A percentile compares a stretch with the other conserved stretches of the same genome.
Conservation (phyloP, 306 rosid species). For the Lagenaria siceraria region DNA sequence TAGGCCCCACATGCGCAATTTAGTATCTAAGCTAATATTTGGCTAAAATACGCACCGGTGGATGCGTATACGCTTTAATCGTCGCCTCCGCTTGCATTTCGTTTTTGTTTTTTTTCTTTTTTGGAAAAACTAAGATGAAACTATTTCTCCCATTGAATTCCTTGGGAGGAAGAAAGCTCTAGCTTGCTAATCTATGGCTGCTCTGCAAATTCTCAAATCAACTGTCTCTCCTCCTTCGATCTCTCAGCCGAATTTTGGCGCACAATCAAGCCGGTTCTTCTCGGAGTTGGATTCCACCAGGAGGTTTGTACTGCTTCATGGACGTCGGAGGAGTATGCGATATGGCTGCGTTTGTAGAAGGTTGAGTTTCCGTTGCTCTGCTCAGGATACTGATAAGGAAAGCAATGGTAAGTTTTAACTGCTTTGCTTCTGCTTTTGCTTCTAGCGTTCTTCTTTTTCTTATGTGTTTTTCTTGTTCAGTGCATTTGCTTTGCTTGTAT, state of each 20-base stretch:
- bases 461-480: not conserved
- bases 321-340: constrained; percentile 14
- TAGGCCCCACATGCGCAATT: not conserved
- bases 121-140: not conserved
- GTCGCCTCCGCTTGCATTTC: not conserved
- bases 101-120: not conserved
- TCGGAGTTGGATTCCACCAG: constrained; percentile 19
- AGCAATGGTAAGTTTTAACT: constrained; percentile 47
- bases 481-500: not conserved
- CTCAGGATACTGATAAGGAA: constrained; percentile 47
- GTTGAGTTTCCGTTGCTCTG: constrained; percentile 36
- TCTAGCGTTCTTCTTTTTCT: not conserved
- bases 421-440: not conserved
- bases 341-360: constrained; percentile 14
- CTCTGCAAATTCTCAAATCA: constrained; percentile 40
- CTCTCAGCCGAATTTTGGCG: constrained; percentile 31
- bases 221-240: constrained; percentile 40
- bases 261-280: constrained; percentile 28
- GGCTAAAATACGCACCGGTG: not conserved
- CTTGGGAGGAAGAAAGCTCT: not conserved
- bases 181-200: constrained; percentile 34
- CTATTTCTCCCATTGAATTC: constrained; percentile 8
- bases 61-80: constrained; percentile 1
- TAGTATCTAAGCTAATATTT: not conserved
- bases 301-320: constrained; percentile 24